Base-by-base conservation (phyloP, 2,329 filamentous ascomycete genomes). In the Trichophyton mentagrophytes region DNA sequence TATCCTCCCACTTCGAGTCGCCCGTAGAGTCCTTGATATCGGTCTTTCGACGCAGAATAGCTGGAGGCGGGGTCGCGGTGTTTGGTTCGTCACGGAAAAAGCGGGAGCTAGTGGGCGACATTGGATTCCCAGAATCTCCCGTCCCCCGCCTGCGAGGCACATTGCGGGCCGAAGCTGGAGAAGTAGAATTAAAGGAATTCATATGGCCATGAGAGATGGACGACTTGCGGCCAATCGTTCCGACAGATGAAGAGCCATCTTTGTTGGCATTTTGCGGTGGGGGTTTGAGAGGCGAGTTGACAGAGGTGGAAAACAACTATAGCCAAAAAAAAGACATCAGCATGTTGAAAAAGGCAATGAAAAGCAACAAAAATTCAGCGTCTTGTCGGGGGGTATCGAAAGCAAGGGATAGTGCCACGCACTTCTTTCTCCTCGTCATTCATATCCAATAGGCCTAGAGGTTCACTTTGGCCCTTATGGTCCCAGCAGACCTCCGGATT, bases 401-500 rank as follows among this genome's bases (percentile, higher is more conserved):
- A 61, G 11, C 56, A 20, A 25, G 30, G 36, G 33, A 59, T 51
- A 59, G 56, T 59, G 61, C 63, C 47, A 73, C 73, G 64, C 69
- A 85, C 84, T 76, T 86, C 82, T 75, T 78, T 82, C 73, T 86
- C 84, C 59, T 85, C 82, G 55, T 85, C 82, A 36, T 79, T 82
- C 83, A 95, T 84, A 49, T 88, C 85, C 64, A 83, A 80, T 65
- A 96, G 72, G 33, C 84, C 85, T 65, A 96, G 78, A 5, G 91
- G 90, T 65, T 83, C 81, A 51, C 84, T 80, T 59, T 81, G 80
- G 25, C 88, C 90, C 62, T 81, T 80, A 62, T 82, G 76, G 69
- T 95, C 89, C 93, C 92, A 99, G 73, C 91, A 97, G 47, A 92
- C 83, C 64, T 93, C 90, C n/a, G 91, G 89, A 51, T 92, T 90